Conservation (phyloP, 2,329 filamentous ascomycete species). For the Ilyonectria robusta region DNA sequence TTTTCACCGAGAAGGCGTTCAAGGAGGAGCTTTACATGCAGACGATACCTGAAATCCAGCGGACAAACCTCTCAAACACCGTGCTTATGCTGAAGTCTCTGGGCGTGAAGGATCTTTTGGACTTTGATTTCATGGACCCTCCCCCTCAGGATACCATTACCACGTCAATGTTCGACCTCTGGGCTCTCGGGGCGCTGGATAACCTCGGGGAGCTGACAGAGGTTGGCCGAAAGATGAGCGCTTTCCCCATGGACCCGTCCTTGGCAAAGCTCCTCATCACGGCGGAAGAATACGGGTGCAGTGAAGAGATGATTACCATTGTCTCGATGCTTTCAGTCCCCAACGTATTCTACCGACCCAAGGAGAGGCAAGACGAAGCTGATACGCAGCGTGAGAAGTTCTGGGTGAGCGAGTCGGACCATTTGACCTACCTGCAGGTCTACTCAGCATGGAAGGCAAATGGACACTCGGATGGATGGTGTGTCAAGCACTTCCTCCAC, state of each 20-base stretch:
- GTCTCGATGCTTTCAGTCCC: conserved; percentile 98
- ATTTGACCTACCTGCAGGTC: conserved; percentile 94
- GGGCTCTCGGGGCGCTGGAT: conserved; percentile 93
- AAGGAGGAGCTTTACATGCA: conserved; percentile 97
- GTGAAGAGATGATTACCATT: conserved; percentile 98
- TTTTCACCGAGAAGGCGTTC: conserved; percentile 95
- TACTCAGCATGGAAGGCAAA: conserved; percentile 97
- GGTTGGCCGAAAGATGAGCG: conserved; percentile 93
- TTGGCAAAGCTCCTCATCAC: conserved; percentile 96
- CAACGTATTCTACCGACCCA: conserved; percentile 96
- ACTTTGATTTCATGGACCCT: conserved; percentile 99
- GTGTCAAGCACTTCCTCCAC: conserved; percentile 92
- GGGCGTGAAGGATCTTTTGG: conserved; percentile 91
- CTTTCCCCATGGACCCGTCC: conserved; percentile 98
- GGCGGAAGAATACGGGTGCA: conserved; percentile 89
- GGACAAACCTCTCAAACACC: conserved; percentile 95
- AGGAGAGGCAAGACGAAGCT: conserved; percentile 96
- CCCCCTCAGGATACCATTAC: conserved; percentile 98
- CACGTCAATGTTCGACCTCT: conserved; percentile 96
- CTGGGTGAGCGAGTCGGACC: conserved; percentile 97
- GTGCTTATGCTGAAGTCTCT: conserved; percentile 95
- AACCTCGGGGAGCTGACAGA: conserved; percentile 93
- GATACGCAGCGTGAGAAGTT: conserved; percentile 97
- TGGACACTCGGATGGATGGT: conserved; percentile 92
- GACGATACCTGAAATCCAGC: conserved; percentile 97